Evolutionary conservation across 352 stramenopile genomes (phyloP), one percentile per base, ranked within the genome.

Genomic region (Blastocystis sp.): DNA sequence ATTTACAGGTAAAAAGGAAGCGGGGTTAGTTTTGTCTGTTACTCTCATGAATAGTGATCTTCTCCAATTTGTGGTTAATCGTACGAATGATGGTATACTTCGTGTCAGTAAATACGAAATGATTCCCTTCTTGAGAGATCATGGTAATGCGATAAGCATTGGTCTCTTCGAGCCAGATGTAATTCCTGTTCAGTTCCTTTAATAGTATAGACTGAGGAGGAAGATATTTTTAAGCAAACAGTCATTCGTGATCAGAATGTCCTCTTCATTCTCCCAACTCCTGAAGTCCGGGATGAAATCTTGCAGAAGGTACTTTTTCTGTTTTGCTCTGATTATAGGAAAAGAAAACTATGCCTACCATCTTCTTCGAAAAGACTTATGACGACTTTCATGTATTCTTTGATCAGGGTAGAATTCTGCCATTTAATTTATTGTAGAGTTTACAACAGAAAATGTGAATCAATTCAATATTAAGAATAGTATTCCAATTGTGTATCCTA

Each of bases 51-150:
- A 56, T 77, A 77, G 64, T 6, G 64, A 77, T 77, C 30, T 77
- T 51, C 64, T 77, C 30, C 64, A 77, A 6, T 77, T 77, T 56
- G 64, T 56, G 1, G 64, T 56, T 17, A 77, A 77, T 77, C 64
- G 37, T 22, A 77, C 64, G 30, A 15, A n/a, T 51, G 64, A 77
- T 56, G 64, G 64, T 57, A 77, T 77, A 56, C 64, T 77, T 22
- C 64, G 40, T 56, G 19, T 77, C 33, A 42, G 9, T 19, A 3
- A 77, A 6, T 19, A 30, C 7, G 33, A 53, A 24, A 30, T 30
- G 64, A 56, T 77, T 51, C 3, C 30, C 33, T 77, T 27, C 30
- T 42, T 77, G 33, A 24, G 22, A 0, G 15, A 77, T 24, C 30
- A 56, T 48, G 30, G 33, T 5, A 77, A 77, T 48, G 64, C 37